Evolutionary conservation across 176 grass and related monocot genomes (phyloP).

Genomic region (bread wheat (Triticum aestivum)): DNA sequence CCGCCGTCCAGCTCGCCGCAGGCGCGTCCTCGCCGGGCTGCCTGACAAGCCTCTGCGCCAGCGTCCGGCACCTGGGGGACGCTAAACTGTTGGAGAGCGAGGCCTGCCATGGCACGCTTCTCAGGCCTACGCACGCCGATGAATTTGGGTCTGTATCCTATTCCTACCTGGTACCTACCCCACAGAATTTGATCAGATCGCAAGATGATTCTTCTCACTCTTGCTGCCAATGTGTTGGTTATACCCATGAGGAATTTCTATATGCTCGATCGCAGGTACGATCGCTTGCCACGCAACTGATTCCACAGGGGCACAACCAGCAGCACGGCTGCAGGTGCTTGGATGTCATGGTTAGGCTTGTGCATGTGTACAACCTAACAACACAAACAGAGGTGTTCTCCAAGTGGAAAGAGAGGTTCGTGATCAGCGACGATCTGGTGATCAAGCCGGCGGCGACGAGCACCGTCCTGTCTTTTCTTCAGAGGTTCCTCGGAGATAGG

Average conservation of each 20-base stretch:
- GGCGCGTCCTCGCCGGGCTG: background rate
- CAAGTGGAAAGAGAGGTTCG: background rate
- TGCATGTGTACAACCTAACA: background rate
- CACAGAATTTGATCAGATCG: background rate
- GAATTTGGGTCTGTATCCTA: background rate
- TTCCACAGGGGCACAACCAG: background rate
- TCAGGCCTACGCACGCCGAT: background rate
- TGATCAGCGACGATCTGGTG: background rate
- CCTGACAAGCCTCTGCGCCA: background rate
- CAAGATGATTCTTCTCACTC: background rate
- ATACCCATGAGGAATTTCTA: background rate
- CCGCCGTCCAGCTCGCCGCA: background rate
- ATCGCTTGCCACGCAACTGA: background rate
- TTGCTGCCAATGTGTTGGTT: background rate
- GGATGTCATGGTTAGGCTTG: background rate
- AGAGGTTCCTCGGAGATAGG: accelerated
- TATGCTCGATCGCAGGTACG: background rate
- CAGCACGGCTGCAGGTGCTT: background rate
- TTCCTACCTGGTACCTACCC: too few species aligned
- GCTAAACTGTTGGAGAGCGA: background rate
- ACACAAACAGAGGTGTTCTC: background rate
- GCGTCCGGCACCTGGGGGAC: background rate
- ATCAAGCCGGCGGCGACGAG: background rate
- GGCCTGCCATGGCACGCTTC: background rate
- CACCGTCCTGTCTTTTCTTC: background rate